These are phyloP conservation scores for Sarocladium brachiariae DNA, from an alignment of 2,329 filamentous ascomycete genomes.

Conservation along the genomic window DNA sequence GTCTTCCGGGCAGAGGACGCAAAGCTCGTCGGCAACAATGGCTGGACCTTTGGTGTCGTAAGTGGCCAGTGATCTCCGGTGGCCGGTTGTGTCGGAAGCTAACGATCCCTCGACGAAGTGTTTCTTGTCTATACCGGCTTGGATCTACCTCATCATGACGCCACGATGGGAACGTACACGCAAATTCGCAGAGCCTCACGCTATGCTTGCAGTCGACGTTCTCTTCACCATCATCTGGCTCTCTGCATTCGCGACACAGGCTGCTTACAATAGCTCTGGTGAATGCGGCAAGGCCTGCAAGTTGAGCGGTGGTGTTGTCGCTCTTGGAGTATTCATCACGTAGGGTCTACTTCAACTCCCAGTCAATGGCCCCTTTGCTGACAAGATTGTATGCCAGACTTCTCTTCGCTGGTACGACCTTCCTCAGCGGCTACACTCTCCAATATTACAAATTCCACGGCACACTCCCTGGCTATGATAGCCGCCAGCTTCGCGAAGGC, in stretches of 20 bases:
- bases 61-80: constrained; percentile 19
- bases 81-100: constrained; percentile 6
- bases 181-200: constrained; percentile 54
- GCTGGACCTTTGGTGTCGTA: constrained; percentile 60
- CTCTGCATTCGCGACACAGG: constrained; percentile 59
- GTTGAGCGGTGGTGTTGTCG: constrained; percentile 58
- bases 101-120: constrained; percentile 35
- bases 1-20: constrained; percentile 46
- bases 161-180: constrained; percentile 57
- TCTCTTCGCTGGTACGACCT: constrained; percentile 45
- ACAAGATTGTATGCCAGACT: constrained; percentile 43
- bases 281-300: constrained; percentile 49
- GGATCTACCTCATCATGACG: constrained; percentile 59
- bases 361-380: too few species aligned
- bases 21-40: constrained; percentile 49
- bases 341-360: constrained; percentile 37
- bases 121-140: constrained; percentile 57
- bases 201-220: constrained; percentile 52
- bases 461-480: constrained; percentile 55
- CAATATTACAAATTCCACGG: constrained; percentile 57
- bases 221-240: constrained; percentile 57
- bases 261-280: constrained; percentile 52
- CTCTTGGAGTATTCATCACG: constrained; percentile 55
- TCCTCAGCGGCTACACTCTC: constrained; percentile 53
- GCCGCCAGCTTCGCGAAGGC: constrained; percentile 32